These are phyloP conservation scores for Boletus albobrunnescens DNA, from an alignment of 1,284 basidiomycete genomes.

Conservation along the genomic window DNA sequence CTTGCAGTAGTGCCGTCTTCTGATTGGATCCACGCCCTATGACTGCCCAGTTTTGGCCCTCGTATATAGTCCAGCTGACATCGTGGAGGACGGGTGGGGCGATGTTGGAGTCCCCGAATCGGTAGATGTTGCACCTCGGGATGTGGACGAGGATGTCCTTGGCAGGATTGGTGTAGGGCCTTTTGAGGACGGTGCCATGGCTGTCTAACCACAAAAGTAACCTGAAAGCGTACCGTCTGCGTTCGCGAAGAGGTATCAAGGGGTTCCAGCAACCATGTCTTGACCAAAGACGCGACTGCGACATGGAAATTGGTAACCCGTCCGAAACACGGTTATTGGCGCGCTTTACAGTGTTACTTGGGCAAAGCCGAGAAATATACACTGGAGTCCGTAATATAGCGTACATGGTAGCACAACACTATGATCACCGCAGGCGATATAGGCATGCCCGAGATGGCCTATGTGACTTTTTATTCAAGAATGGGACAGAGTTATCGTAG, in stretches of 20 bases:
- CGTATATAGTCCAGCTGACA: slow-evolving; percentile 57
- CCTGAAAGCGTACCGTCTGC: slow-evolving; percentile 1
- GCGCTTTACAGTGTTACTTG: too few species aligned
- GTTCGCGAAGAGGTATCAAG: not conserved
- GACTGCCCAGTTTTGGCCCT: slow-evolving; percentile 70
- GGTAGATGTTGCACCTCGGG: slow-evolving; percentile 45
- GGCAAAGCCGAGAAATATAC: too few species aligned
- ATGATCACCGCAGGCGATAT: too few species aligned
- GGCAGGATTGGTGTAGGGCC: slow-evolving; percentile 6
- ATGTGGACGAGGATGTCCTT: slow-evolving; percentile 36
- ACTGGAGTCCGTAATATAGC: too few species aligned
- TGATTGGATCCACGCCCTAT: slow-evolving; percentile 53
- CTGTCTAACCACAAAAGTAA: too few species aligned
- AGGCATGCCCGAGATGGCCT: too few species aligned
- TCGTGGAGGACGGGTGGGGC: slow-evolving; percentile 49
- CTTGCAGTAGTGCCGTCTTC: slow-evolving; percentile 58
- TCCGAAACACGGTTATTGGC: too few species aligned
- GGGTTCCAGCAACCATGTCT: slow-evolving; percentile 3
- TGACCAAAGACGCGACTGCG: slow-evolving; percentile 1
- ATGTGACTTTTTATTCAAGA: too few species aligned
- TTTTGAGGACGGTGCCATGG: not conserved
- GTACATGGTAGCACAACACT: too few species aligned
- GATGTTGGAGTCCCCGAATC: slow-evolving; percentile 46
- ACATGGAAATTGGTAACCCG: too few species aligned
- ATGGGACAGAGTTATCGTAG: too few species aligned